These are phyloP conservation scores for Talaromyces borbonicus DNA, from an alignment of 495 filamentous ascomycete species.

Conservation along the genomic window DNA sequence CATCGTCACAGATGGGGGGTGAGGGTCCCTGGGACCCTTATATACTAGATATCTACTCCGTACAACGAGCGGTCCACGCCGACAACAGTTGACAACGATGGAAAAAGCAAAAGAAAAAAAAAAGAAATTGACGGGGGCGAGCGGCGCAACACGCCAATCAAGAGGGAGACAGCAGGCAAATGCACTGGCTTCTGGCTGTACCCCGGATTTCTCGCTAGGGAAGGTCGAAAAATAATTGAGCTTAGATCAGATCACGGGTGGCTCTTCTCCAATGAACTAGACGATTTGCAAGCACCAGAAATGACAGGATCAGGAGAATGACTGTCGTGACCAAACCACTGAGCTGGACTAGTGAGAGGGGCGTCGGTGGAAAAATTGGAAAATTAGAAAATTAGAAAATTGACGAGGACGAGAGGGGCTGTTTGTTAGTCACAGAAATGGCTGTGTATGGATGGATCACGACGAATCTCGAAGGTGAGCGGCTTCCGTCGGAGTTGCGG, in stretches of 20 bases:
- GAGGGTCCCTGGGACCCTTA: not conserved
- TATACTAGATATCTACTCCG: not conserved
- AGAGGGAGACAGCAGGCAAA: constrained; percentile 12
- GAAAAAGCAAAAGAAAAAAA: constrained; percentile 9
- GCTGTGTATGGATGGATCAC: constrained; percentile 10
- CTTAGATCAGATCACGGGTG: constrained; percentile 11
- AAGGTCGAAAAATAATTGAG: too few species aligned
- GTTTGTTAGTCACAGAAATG: constrained; percentile 41
- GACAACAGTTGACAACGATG: constrained; percentile 8
- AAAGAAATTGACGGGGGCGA: constrained; percentile 1
- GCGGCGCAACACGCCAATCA: constrained; percentile 1
- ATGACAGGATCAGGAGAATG: too few species aligned
- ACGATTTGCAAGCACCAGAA: too few species aligned
- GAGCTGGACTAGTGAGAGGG: constrained; percentile 16
- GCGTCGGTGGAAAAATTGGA: constrained; percentile 17
- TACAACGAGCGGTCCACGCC: not conserved
- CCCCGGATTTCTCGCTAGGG: constrained; percentile 29
- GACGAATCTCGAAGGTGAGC: not conserved
- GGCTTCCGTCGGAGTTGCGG: not conserved
- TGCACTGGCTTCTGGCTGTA: too few species aligned
- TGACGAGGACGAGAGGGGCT: too few species aligned
- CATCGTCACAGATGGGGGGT: not conserved
- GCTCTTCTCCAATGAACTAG: too few species aligned
- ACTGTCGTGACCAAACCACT: too few species aligned
- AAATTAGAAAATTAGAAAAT: too few species aligned